These are phyloP conservation scores for Ustilago loliicola DNA, from an alignment of 1,284 basidiomycete genomes.

Conservation along the genomic window DNA sequence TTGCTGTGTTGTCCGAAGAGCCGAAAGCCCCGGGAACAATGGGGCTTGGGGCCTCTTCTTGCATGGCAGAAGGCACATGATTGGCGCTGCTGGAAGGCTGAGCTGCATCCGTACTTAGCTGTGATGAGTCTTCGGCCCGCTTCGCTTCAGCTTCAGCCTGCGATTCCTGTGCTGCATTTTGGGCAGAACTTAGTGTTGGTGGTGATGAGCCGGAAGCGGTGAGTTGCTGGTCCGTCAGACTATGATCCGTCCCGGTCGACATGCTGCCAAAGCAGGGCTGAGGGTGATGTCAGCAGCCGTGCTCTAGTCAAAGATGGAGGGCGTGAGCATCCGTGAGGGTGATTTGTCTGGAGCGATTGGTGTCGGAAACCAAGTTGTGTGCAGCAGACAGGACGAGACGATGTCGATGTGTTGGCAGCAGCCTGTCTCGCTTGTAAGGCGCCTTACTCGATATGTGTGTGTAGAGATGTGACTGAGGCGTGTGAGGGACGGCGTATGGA, in stretches of 20 bases:
- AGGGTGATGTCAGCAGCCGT: neutral
- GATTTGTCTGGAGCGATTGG: neutral
- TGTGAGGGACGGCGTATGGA: neutral
- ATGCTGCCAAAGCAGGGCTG: constrained; percentile 21
- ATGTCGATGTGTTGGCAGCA: neutral
- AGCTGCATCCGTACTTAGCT: neutral
- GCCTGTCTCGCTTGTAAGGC: too few species aligned
- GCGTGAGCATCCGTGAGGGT: constrained; percentile 2
- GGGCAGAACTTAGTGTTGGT: neutral
- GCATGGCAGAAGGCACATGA: neutral
- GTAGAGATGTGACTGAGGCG: neutral
- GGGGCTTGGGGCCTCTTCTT: constrained; percentile 4
- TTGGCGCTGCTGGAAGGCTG: neutral
- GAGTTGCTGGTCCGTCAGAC: constrained; percentile 8
- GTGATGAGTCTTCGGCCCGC: neutral
- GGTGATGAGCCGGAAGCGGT: neutral
- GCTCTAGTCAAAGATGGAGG: neutral
- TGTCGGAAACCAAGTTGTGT: too few species aligned
- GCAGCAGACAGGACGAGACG: neutral
- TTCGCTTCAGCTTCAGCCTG: constrained; percentile 5
- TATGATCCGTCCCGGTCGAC: constrained; percentile 18
- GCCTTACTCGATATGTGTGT: neutral
- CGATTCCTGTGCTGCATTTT: neutral
- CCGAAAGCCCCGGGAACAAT: constrained; percentile 19
- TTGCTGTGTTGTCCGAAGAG: neutral